Conservation (phyloP, 164 flowering plant species). For the Vitis riparia region DNA sequence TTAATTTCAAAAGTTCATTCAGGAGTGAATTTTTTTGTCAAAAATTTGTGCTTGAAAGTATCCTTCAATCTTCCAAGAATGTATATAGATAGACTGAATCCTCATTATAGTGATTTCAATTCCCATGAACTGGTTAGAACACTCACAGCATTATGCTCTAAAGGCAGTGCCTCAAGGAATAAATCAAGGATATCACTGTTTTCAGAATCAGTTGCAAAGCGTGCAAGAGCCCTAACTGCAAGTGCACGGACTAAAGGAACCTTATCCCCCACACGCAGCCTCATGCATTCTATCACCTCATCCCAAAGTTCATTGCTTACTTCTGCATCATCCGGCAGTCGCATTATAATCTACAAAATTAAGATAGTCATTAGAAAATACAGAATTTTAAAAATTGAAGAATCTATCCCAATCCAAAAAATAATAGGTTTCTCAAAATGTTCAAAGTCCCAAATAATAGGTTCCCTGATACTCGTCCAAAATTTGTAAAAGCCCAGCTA, state of each 20-base stretch:
- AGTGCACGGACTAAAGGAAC: conserved; percentile 60
- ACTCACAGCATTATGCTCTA: conserved; percentile 82
- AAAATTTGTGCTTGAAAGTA: too few species aligned
- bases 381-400: neutral
- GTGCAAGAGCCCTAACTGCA: conserved; percentile 86
- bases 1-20: too few species aligned
- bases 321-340: conserved; percentile 94
- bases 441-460: too few species aligned
- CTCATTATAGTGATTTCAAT: neutral
- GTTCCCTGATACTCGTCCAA: too few species aligned
- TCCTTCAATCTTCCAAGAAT: too few species aligned
- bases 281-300: conserved; percentile 82
- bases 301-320: conserved; percentile 88
- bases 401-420: neutral
- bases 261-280: conserved; percentile 66
- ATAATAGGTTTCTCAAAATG: neutral
- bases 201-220: conserved; percentile 82
- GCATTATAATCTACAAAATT: conserved; percentile 70
- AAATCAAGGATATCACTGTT: conserved; percentile 79
- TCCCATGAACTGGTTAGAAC: neutral
- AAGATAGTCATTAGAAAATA: neutral
- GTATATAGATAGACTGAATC: neutral
- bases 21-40: too few species aligned
- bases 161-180: conserved; percentile 55
- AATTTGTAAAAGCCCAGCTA: too few species aligned